These are phyloP conservation scores for Blastobotrys apis DNA, from an alignment of 1,139 yeast species.

Conservation along the genomic window DNA sequence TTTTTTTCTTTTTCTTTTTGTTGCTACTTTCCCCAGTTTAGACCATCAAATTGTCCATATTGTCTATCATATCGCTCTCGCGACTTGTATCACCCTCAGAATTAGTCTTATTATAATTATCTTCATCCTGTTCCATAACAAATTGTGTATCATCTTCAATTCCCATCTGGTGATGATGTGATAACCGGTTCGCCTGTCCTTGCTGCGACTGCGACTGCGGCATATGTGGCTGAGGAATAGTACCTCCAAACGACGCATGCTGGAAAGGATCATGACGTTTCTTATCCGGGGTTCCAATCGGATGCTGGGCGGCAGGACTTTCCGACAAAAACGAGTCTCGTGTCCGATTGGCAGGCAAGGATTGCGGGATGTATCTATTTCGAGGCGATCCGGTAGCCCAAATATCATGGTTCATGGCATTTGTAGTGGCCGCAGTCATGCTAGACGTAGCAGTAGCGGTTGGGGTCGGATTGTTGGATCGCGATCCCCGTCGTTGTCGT, in stretches of 20 bases:
- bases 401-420: slow-evolving; percentile 7
- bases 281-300: slow-evolving; percentile 19
- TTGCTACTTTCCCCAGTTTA: too few species aligned
- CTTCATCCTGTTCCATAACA: slow-evolving; percentile 26
- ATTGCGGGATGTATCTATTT: not conserved
- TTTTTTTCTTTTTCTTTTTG: too few species aligned
- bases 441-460: not conserved
- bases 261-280: not conserved
- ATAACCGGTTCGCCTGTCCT: not conserved
- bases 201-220: not conserved
- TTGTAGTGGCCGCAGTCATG: not conserved
- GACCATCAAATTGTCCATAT: not conserved
- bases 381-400: slow-evolving; percentile 10
- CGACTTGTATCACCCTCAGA: not conserved
- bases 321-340: not conserved
- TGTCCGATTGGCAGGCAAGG: not conserved
- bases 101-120: not conserved
- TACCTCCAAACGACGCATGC: not conserved
- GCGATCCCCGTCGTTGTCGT: slow-evolving; percentile 41
- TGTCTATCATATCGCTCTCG: not conserved
- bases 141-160: slow-evolving; percentile 28
- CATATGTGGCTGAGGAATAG: not conserved
- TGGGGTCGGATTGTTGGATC: slow-evolving; percentile 6
- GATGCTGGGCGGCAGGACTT: slow-evolving; percentile 6
- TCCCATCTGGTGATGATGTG: too few species aligned